A percentile compares a stretch with the other conserved stretches of the same genome.
These are phyloP conservation scores for Diaporthe capsici DNA, from an alignment of 2,329 filamentous ascomycete species.

Conservation along the genomic window DNA sequence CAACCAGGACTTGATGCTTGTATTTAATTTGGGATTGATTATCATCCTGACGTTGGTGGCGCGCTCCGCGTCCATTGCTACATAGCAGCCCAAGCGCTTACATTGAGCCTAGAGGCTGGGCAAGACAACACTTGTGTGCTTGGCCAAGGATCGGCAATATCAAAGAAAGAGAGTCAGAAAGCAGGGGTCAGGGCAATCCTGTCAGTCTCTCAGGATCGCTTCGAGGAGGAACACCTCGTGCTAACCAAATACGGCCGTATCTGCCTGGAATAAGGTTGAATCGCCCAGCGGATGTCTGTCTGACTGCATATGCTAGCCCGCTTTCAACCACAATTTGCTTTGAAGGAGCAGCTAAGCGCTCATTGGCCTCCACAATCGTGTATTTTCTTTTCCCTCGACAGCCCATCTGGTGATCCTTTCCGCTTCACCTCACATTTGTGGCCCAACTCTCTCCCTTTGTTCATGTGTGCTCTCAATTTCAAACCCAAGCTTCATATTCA, in stretches of 20 bases:
- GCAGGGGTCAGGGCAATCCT: background rate
- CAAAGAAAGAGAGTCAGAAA: background rate
- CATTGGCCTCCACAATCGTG: background rate
- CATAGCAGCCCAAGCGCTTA: background rate
- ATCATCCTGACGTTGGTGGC: constrained; percentile 1
- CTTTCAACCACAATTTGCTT: background rate
- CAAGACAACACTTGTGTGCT: background rate
- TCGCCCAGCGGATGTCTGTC: background rate
- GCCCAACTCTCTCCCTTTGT: background rate
- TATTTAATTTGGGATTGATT: no score
- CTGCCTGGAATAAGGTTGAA: background rate
- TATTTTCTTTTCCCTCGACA: background rate
- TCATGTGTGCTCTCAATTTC: background rate
- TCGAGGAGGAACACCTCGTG: background rate
- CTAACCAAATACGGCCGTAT: constrained; percentile 5
- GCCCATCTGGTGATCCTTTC: background rate
- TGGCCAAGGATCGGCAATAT: background rate
- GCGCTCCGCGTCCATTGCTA: background rate
- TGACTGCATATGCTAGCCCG: constrained; percentile 26
- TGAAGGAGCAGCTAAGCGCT: background rate
- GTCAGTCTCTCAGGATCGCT: background rate
- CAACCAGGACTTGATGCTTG: background rate
- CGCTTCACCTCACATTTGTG: background rate
- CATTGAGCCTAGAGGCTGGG: background rate
- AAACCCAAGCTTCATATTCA: background rate